Conservation (phyloP, 805 yeast species). For the Cyberlindnera amylophila region DNA sequence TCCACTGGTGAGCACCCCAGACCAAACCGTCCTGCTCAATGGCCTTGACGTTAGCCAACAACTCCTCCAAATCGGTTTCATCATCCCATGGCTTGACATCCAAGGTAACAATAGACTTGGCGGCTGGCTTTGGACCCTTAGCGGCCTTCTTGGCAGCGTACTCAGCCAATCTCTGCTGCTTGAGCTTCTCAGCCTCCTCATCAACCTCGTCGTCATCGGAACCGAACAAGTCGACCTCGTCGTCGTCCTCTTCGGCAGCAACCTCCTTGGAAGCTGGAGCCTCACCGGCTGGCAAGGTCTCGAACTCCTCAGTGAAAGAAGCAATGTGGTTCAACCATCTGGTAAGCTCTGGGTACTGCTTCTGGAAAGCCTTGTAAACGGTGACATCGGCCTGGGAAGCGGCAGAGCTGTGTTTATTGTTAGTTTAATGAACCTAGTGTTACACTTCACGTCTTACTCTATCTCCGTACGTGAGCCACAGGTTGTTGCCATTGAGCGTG, state of each 20-base stretch:
- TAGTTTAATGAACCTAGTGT: conserved; percentile 9
- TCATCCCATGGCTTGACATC: conserved; percentile 99
- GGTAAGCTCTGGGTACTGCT: conserved; percentile 86
- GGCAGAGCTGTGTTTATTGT: conserved; percentile 51
- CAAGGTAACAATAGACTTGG: conserved; percentile 93
- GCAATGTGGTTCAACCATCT: conserved; percentile 99
- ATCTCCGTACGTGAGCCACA: too few species aligned
- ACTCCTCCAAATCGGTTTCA: conserved; percentile 90
- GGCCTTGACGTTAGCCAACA: conserved; percentile 82
- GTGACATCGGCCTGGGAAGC: conserved; percentile 96
- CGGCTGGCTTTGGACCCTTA: conserved; percentile 97
- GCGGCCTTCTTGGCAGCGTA: conserved; percentile 97
- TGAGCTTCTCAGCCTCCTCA: conserved; percentile 94
- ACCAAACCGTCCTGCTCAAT: conserved; percentile 87
- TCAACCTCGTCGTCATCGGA: conserved; percentile 90
- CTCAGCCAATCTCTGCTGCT: conserved; percentile 96
- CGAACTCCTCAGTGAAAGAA: conserved; percentile 84
- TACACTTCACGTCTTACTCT: too few species aligned
- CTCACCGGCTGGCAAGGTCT: conserved; percentile 71
- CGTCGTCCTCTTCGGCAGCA: conserved; percentile 73
- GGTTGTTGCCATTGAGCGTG: not conserved
- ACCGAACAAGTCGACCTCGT: conserved; percentile 92
- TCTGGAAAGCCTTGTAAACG: conserved; percentile 91
- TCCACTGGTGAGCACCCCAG: conserved; percentile 97
- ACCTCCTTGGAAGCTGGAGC: conserved; percentile 40